These are phyloP conservation scores for Kuraishia cidri DNA, from an alignment of 805 yeast species.

Conservation along the genomic window DNA sequence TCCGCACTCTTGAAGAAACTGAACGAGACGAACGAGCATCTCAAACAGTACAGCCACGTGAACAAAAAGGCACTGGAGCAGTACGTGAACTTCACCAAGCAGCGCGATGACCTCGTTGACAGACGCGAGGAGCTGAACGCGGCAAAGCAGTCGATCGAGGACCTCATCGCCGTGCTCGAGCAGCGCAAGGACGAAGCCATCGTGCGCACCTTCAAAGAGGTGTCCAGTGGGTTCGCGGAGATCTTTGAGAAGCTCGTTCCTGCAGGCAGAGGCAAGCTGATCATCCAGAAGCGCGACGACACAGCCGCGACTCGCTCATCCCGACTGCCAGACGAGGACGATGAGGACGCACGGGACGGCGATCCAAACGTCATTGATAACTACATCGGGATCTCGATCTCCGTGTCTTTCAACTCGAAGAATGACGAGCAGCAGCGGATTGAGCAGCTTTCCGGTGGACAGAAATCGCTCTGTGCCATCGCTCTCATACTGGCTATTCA, in stretches of 20 bases:
- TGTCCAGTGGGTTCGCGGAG: constrained; percentile 61
- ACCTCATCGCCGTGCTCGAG: constrained; percentile 60
- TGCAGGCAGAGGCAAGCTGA: constrained; percentile 64
- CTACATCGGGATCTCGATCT: constrained; percentile 75
- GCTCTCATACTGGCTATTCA: constrained; percentile 92
- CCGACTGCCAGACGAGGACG: too few relatives aligned
- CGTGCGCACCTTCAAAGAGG: constrained; percentile 65
- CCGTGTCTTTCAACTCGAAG: constrained; percentile 84
- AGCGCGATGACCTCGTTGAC: constrained; percentile 53
- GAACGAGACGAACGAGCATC: constrained; percentile 42
- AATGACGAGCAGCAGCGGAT: constrained; percentile 79
- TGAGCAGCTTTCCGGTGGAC: constrained; percentile 95
- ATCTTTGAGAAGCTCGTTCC: constrained; percentile 82
- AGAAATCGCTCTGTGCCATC: constrained; percentile 92
- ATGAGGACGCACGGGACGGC: constrained; percentile 12
- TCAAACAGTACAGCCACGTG: constrained; percentile 64
- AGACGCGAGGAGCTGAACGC: constrained; percentile 63
- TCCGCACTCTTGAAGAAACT: constrained; percentile 45
- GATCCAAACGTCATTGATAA: constrained; percentile 32
- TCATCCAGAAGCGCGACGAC: constrained; percentile 41
- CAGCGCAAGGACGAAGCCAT: constrained; percentile 80
- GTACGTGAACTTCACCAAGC: constrained; percentile 60
- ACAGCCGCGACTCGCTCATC: constrained; percentile 1
- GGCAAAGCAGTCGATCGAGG: constrained; percentile 66
- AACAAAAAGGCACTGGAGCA: constrained; percentile 90